A percentile compares a stretch with the other conserved stretches of the same genome.
These are phyloP conservation scores for Nicotiana otophora DNA, from an alignment of 257 asterid genomes.

Conservation along the genomic window DNA sequence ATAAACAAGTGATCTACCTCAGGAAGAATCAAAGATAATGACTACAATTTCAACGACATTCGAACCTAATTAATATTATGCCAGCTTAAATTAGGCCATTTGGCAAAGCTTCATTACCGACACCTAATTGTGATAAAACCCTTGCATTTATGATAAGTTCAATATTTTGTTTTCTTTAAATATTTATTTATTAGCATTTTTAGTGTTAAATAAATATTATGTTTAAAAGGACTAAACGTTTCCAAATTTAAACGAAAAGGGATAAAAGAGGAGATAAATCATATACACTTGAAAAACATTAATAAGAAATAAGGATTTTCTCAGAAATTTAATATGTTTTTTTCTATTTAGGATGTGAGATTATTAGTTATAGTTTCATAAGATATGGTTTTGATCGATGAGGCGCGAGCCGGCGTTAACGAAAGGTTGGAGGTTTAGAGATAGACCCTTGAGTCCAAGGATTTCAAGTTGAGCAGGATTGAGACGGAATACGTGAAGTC, in stretches of 20 bases:
- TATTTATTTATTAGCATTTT: neutral
- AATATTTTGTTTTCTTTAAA: neutral
- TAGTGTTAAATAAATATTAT: neutral
- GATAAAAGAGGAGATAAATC: neutral
- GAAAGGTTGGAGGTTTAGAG: too few relatives aligned
- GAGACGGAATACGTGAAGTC: too few relatives aligned
- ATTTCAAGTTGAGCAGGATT: too few relatives aligned
- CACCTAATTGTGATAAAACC: neutral
- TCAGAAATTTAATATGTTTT: neutral
- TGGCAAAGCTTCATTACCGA: neutral
- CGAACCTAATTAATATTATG: neutral
- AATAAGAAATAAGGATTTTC: neutral
- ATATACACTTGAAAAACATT: neutral
- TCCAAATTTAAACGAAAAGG: neutral
- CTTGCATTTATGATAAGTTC: neutral
- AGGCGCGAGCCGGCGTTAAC: too few relatives aligned
- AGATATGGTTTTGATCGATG: neutral
- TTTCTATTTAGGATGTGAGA: neutral
- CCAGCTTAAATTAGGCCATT: neutral
- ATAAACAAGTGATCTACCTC: neutral
- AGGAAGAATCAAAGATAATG: neutral
- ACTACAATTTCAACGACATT: neutral
- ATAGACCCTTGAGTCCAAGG: too few relatives aligned
- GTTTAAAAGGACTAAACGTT: neutral
- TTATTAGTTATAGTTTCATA: neutral